Evolutionary conservation across 2,329 filamentous ascomycete genomes (phyloP).

Genomic region (Nigrospora oryzae): DNA sequence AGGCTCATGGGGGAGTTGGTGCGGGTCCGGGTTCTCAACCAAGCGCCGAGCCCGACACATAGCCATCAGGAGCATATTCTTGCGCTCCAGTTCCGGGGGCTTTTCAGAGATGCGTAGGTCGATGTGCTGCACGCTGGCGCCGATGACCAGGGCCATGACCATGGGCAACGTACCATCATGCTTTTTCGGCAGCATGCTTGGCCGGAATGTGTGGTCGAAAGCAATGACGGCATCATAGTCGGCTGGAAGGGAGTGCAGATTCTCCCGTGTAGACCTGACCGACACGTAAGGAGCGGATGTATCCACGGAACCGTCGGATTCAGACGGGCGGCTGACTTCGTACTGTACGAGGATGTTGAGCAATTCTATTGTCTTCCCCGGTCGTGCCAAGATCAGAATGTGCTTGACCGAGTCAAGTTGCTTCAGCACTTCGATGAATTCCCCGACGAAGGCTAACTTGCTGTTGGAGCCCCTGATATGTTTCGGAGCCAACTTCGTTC

Average conservation of each 20-base stretch:
- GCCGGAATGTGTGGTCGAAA: constrained; percentile 42
- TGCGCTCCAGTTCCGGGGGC: constrained; percentile 34
- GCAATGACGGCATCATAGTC: constrained; percentile 43
- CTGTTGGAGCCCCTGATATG: constrained; percentile 48
- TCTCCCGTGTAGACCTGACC: constrained; percentile 31
- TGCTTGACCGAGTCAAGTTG: constrained; percentile 29
- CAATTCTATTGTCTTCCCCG: constrained; percentile 40
- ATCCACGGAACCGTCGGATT: not conserved
- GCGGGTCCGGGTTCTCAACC: constrained; percentile 30
- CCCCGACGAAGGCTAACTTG: constrained; percentile 52
- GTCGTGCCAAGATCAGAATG: constrained; percentile 45
- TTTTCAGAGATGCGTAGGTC: constrained; percentile 33
- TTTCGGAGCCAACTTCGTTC: constrained; percentile 32
- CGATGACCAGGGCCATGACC: constrained; percentile 39
- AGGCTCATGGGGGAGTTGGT: constrained; percentile 26
- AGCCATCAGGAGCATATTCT: constrained; percentile 30
- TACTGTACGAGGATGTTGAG: constrained; percentile 39
- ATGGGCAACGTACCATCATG: constrained; percentile 24
- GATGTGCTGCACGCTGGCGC: constrained; percentile 48
- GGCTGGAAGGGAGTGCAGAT: constrained; percentile 24
- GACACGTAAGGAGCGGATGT: constrained; percentile 22
- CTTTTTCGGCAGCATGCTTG: constrained; percentile 17
- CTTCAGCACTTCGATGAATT: constrained; percentile 39
- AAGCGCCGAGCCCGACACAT: constrained; percentile 20
- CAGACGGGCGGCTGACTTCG: constrained; percentile 2